These are phyloP conservation scores for Abelmoschus esculentus DNA, from an alignment of 345 rosid genomes.

Conservation along the genomic window DNA sequence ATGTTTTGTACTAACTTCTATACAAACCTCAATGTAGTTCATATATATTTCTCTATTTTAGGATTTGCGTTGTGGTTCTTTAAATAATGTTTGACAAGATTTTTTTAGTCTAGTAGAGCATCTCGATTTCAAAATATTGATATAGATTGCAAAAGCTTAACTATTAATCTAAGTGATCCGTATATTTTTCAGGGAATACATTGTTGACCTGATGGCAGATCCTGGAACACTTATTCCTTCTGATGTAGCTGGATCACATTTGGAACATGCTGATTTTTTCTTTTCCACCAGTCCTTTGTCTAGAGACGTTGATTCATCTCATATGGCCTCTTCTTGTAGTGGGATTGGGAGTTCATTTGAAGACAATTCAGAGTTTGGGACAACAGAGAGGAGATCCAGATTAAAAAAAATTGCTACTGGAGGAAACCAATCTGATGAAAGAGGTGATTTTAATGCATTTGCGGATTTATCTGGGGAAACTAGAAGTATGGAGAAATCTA, in stretches of 20 bases:
- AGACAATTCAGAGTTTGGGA: constrained; percentile 54
- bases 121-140: background rate
- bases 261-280: constrained; percentile 55
- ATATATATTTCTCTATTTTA: background rate
- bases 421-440: constrained; percentile 36
- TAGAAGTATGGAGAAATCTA: constrained; percentile 34
- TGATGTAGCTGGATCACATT: constrained; percentile 62
- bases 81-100: constrained; percentile 1
- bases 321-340: constrained; percentile 58
- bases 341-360: constrained; percentile 56
- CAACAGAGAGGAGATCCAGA: constrained; percentile 41
- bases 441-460: constrained; percentile 27
- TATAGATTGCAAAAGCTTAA: constrained; percentile 8
- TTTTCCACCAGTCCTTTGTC: constrained; percentile 63
- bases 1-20: background rate
- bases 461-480: constrained; percentile 19
- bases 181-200: constrained; percentile 82
- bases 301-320: constrained; percentile 58
- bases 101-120: background rate
- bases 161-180: constrained; percentile 13
- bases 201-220: constrained; percentile 93
- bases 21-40: background rate
- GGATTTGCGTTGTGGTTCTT: background rate
- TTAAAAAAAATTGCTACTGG: constrained; percentile 25
- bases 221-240: constrained; percentile 94